Conservation (phyloP, 192 early-diverging fungal genomes). For the Coemansia aciculifera region DNA sequence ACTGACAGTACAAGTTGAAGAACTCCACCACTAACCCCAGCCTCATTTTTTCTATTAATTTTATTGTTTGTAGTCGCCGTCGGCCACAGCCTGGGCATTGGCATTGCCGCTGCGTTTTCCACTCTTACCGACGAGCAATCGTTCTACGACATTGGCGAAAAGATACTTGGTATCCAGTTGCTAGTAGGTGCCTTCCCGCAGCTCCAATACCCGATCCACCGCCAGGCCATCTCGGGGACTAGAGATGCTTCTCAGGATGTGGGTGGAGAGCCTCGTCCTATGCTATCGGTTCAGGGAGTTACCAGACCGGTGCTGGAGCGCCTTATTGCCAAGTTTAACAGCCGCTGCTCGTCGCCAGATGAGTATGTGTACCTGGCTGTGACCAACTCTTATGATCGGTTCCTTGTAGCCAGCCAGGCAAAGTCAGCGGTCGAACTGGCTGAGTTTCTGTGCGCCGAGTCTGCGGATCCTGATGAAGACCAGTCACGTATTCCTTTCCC, state of each 20-base stretch:
- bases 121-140: constrained; percentile 75
- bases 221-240: not conserved
- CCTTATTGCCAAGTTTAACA: constrained; percentile 25
- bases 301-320: not conserved
- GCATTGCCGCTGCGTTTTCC: constrained; percentile 82
- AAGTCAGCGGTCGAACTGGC: constrained; percentile 10
- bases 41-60: not conserved
- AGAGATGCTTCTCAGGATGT: not conserved
- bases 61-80: constrained; percentile 46
- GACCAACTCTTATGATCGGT: constrained; percentile 21
- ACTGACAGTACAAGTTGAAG: not conserved
- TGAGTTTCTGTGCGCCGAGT: constrained; percentile 8
- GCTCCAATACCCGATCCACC: constrained; percentile 45
- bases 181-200: constrained; percentile 83
- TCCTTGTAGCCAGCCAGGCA: constrained; percentile 28
- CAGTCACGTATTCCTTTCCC: constrained; percentile 77
- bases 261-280: constrained; percentile 12
- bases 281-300: constrained; percentile 20
- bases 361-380: constrained; percentile 30
- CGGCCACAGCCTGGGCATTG: constrained; percentile 92
- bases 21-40: not conserved
- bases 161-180: constrained; percentile 79
- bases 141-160: constrained; percentile 73
- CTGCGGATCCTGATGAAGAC: constrained; percentile 18
- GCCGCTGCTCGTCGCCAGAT: not conserved